Percentiles rank a stretch among this genome's conserved stretches.
Evolutionary conservation across 495 filamentous ascomycete species (phyloP).

Genomic region (Schizothecium vesticola): DNA sequence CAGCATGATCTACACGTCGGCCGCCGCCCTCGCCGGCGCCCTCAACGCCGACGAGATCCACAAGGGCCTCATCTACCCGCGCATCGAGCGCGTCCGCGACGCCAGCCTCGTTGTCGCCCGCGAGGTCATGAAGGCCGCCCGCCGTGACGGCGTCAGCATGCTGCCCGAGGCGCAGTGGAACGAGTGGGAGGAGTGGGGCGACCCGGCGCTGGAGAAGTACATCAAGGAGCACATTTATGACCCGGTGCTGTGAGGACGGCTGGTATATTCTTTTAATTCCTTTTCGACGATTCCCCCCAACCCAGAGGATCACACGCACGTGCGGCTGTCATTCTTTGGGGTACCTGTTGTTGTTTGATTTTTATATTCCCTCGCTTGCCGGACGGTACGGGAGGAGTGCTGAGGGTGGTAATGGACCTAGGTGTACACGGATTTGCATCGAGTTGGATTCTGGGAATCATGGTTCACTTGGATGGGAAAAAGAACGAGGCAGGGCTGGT

Average conservation of each 20-base stretch:
- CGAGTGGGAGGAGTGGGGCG: slow-evolving; percentile 78
- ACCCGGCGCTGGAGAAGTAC: slow-evolving; percentile 69
- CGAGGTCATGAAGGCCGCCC: slow-evolving; percentile 88
- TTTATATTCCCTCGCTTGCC: not conserved
- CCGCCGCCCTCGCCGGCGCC: slow-evolving; percentile 69
- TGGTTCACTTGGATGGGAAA: not conserved
- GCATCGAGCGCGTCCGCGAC: slow-evolving; percentile 83
- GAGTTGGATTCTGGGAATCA: not conserved
- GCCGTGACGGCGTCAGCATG: slow-evolving; percentile 48
- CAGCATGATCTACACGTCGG: slow-evolving; percentile 92
- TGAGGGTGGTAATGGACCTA: not conserved
- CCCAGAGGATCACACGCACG: not conserved
- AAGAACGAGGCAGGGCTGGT: not conserved
- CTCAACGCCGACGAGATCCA: slow-evolving; percentile 75
- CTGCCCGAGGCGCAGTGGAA: slow-evolving; percentile 65
- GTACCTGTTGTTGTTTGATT: not conserved
- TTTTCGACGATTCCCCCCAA: slow-evolving; percentile 13
- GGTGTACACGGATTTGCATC: not conserved
- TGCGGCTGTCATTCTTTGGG: not conserved
- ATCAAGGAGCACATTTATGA: slow-evolving; percentile 82
- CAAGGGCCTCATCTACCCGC: slow-evolving; percentile 85
- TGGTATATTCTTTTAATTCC: no score
- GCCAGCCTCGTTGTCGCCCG: slow-evolving; percentile 83
- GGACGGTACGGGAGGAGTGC: no score
- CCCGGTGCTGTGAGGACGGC: slow-evolving; percentile 43